Percentiles rank a stretch among this genome's conserved stretches.
Conservation (phyloP, 2,329 filamentous ascomycete genomes). For the Escovopsis weberi region DNA sequence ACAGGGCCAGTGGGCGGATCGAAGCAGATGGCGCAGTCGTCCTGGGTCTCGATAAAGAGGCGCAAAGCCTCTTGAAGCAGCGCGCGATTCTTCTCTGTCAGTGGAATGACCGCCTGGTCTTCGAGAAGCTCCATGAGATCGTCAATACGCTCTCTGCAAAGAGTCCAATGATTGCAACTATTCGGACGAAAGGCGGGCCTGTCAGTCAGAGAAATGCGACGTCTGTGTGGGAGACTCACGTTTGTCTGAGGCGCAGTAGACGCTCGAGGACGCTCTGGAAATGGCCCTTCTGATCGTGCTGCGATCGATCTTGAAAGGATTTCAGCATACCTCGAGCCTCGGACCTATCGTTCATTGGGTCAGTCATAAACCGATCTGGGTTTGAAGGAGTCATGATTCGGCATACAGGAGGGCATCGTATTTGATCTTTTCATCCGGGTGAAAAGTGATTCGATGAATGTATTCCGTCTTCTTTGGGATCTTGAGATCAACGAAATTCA, state of each 20-base stretch:
- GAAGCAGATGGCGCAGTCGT: constrained; percentile 72
- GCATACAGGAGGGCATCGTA: constrained; percentile 59
- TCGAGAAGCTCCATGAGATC: constrained; percentile 58
- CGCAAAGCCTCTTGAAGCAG: constrained; percentile 64
- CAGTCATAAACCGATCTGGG: too few relatives aligned
- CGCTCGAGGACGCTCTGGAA: constrained; percentile 71
- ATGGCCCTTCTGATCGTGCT: constrained; percentile 30
- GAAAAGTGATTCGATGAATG: constrained; percentile 60
- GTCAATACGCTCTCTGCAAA: constrained; percentile 61
- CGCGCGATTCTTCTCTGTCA: constrained; percentile 57
- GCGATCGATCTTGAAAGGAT: constrained; percentile 36
- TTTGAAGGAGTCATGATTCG: too few relatives aligned
- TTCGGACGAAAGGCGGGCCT: background rate
- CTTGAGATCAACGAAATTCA: constrained; percentile 72
- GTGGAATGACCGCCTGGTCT: constrained; percentile 47
- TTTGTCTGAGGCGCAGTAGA: constrained; percentile 67
- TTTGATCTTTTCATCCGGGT: constrained; percentile 57
- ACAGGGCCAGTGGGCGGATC: constrained; percentile 57
- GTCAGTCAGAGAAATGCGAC: background rate
- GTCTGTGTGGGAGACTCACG: constrained; percentile 22
- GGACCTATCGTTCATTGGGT: constrained; percentile 24
- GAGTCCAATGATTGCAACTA: constrained; percentile 73
- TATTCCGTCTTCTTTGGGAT: constrained; percentile 67
- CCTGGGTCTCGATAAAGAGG: constrained; percentile 63
- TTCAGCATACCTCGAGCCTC: constrained; percentile 62